Evolutionary conservation across 1,284 basidiomycete genomes (phyloP), one percentile per base, ranked within the genome.

Genomic region (Xerocomus nothofagi): DNA sequence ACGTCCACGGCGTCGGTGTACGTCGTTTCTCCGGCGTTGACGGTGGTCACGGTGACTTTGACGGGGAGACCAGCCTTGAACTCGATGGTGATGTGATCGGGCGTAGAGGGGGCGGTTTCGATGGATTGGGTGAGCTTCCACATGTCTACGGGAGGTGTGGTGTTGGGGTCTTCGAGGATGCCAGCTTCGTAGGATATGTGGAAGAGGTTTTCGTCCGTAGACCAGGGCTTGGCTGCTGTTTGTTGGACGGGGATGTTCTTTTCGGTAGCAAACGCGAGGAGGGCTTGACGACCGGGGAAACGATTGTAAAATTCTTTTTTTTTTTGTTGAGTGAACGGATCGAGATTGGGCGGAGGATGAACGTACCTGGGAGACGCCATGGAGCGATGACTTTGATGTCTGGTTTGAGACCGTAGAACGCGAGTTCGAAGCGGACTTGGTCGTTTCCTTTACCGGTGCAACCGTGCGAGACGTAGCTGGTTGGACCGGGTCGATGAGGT

Each of bases 371-470:
- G 58, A 94, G 83, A 58, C 96, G 86, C 96, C 96, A 99, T 32
- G 96, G 96, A 17, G 96, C 95, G 65, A 99, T 87, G 67, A 99
- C 95, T 75, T 98, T 98, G 83, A 99, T 98, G 66, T 93, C 90
- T 44, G 96, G 95, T 72, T 97, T 95, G 63, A 99, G 82, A 49
- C 94, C 96, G 72, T 99, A 99, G 78, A 99, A 99, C 9, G 97
- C 95, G 51, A 99, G 87, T 71, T 99, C 97, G 72, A 99, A 99
- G 55, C 97, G 91, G 61, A 99, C 96, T 76, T 99, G 97, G 73
- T 99, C 96, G 72, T 99, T 99, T 50, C 96, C 96, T 78, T 99
- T 99, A 51, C 96, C 96, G 40, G 96, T 99, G 81, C 96, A 99
- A 33, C 96, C 96, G 74, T 99, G 97, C 32, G 95, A 89, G 58